Evolutionary conservation across 2,329 filamentous ascomycete species (phyloP), one percentile per base, ranked within the genome.

Genomic region (Pseudocercospora cruenta): DNA sequence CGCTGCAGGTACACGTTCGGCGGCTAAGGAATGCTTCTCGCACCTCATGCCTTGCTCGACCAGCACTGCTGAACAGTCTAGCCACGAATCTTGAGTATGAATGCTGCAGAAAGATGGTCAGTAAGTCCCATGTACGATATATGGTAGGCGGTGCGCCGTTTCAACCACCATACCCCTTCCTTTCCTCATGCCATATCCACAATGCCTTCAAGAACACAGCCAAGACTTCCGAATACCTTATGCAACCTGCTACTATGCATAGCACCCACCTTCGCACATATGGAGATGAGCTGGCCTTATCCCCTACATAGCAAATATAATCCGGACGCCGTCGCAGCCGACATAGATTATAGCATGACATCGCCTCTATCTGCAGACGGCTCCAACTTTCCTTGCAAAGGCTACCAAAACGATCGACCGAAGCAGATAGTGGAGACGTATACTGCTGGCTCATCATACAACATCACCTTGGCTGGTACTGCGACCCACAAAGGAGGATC

Each of bases 361-460:
- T 83, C 84, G 16, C 92, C 92, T 2, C 83, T 95, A 57, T 75
- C 79, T 1, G 74, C 82, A 21, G 81, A 83, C 66, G 89, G 90
- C 26, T 82, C 83, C 65, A 85, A 93, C 79, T 95, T 87, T 77
- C 90, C 91, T 4, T 95, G 92, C 86, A 93, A 93, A 82, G 88
- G 89, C 10, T 87, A 88, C 62, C 83, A 86, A 65, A 79, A 78
- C 36, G 83, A 86, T 67, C 76, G 75, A 16, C 73, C 80, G 1
- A 87, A 87, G 69, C 77, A 81, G 19, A 78, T 87, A 4, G 85
- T 88, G 21, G 87, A 85, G 39, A 86, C 83, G 24, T 94, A 90
- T 78, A 76, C 80, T 3, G 85, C 88, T 5, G 91, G 91, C 36
- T 78, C 83, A 63, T 78, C 81, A 28, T 88, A 91, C 79, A 85